Evolutionary conservation across 768 basidiomycete species (phyloP).

Genomic region (Mrakia hoshinonis): DNA sequence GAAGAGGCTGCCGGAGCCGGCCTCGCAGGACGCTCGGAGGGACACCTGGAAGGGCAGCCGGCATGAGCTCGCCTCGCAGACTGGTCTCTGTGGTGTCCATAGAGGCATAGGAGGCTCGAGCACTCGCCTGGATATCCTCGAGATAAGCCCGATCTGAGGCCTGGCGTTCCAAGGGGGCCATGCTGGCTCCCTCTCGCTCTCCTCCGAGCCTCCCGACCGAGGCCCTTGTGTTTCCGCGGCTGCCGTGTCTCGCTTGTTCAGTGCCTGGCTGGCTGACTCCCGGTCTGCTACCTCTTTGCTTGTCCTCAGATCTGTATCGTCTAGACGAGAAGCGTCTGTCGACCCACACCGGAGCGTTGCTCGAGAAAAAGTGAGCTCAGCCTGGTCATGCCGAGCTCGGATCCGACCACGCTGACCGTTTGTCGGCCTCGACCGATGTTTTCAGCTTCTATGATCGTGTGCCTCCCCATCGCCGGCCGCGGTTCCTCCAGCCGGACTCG

Average conservation of each 20-base stretch:
- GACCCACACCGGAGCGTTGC: conserved; percentile 41
- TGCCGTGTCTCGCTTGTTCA: not conserved
- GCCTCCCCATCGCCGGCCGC: conserved; percentile 47
- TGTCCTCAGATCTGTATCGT: conserved; percentile 50
- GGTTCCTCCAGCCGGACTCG: conserved; percentile 30
- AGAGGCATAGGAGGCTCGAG: too few species aligned
- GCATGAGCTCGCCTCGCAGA: too few species aligned
- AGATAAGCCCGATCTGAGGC: too few species aligned
- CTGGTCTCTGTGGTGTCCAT: too few species aligned
- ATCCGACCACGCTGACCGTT: not conserved
- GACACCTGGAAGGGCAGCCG: too few species aligned
- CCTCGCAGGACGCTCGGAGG: too few species aligned
- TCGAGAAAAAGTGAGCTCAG: conserved; percentile 39
- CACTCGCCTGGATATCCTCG: too few species aligned
- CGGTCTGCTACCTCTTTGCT: not conserved
- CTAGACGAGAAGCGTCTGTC: conserved; percentile 45
- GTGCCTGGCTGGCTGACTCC: not conserved
- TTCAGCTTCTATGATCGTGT: conserved; percentile 49
- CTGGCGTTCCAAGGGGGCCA: too few species aligned
- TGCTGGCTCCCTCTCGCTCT: not conserved
- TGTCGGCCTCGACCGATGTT: not conserved
- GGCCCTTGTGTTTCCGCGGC: not conserved
- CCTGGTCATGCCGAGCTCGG: not conserved
- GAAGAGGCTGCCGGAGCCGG: too few species aligned
- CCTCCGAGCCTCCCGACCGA: not conserved